A percentile compares a stretch with the other conserved stretches of the same genome.
Conservation (phyloP, 352 stramenopile genomes). For the Thalassiosira livingstoniorum region DNA sequence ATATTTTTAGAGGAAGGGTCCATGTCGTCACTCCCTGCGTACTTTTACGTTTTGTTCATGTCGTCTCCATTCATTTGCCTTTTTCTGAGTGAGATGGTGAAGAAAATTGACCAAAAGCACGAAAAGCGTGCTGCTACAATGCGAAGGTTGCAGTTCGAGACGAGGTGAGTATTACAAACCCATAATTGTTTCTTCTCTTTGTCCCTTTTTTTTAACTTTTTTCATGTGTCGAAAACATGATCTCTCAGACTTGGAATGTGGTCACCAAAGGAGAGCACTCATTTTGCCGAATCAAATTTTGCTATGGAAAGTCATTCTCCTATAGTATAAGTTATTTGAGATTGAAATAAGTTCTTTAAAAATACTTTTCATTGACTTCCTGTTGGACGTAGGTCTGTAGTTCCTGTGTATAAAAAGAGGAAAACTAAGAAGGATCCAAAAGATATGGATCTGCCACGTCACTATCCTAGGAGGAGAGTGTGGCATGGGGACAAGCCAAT, state of each 20-base stretch:
- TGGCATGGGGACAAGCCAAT: too few relatives aligned
- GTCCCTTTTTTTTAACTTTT: slow-evolving; percentile 10
- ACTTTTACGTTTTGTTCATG: slow-evolving; percentile 75
- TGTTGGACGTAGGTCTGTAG: too few relatives aligned
- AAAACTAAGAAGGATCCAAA: too few relatives aligned
- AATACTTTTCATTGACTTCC: too few relatives aligned
- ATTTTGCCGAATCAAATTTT: slow-evolving; percentile 16
- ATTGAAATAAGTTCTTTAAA: too few relatives aligned
- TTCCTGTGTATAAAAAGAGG: too few relatives aligned
- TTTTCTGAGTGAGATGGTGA: slow-evolving; percentile 71
- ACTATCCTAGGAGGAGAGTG: too few relatives aligned
- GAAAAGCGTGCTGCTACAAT: slow-evolving; percentile 80
- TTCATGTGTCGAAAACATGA: background rate
- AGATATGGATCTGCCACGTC: too few relatives aligned
- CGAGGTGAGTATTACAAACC: slow-evolving; percentile 54
- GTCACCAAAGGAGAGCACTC: slow-evolving; percentile 45
- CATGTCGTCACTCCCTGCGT: slow-evolving; percentile 66
- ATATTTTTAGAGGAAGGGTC: slow-evolving; percentile 52
- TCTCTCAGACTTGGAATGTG: slow-evolving; percentile 55
- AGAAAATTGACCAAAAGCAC: slow-evolving; percentile 63
- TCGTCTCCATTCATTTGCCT: slow-evolving; percentile 73
- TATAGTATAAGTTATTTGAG: slow-evolving; percentile 24
- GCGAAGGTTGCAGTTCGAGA: slow-evolving; percentile 84
- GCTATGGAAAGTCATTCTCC: slow-evolving; percentile 17
- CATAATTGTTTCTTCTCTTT: background rate